phyloP scores from a whole-genome alignment of 2,329 filamentous ascomycete species.

The Colletotrichum simmondsii region DNA sequence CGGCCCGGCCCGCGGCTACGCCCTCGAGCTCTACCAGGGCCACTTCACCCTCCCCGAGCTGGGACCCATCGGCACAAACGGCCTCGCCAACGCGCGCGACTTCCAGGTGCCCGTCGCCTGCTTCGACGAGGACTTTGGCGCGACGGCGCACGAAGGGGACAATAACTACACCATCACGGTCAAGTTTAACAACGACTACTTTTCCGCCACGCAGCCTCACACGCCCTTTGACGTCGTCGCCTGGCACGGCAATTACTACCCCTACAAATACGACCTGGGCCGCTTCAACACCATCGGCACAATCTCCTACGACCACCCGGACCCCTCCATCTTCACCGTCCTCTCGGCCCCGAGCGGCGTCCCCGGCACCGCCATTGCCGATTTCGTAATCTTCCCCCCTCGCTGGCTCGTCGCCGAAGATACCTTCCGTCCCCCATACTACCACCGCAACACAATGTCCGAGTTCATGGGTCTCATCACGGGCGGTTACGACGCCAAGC shows the following conservation, averaged over 20 bases:
- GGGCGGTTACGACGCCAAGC: slow-evolving; percentile 72
- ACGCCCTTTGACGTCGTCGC: slow-evolving; percentile 83
- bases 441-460: slow-evolving; percentile 75
- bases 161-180: slow-evolving; percentile 61
- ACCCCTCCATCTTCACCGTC: slow-evolving; percentile 82
- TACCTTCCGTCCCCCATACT: slow-evolving; percentile 79
- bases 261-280: slow-evolving; percentile 84
- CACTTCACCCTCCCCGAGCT: slow-evolving; percentile 79
- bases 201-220: slow-evolving; percentile 73
- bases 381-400: slow-evolving; percentile 80
- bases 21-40: slow-evolving; percentile 78
- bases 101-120: slow-evolving; percentile 78
- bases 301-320: slow-evolving; percentile 81
- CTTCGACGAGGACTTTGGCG: slow-evolving; percentile 69
- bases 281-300: slow-evolving; percentile 81
- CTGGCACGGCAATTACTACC: slow-evolving; percentile 85
- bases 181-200: slow-evolving; percentile 77
- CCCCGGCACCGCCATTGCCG: slow-evolving; percentile 72
- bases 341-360: slow-evolving; percentile 71
- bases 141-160: slow-evolving; percentile 49
- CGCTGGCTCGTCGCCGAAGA: slow-evolving; percentile 76
- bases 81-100: slow-evolving; percentile 79
- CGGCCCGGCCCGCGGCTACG: slow-evolving; percentile 76
- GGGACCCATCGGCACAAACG: slow-evolving; percentile 78
- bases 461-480: slow-evolving; percentile 73